These are phyloP conservation scores for Neophaeococcomyces aloes DNA, from an alignment of 2,329 filamentous ascomycete species.

Conservation along the genomic window DNA sequence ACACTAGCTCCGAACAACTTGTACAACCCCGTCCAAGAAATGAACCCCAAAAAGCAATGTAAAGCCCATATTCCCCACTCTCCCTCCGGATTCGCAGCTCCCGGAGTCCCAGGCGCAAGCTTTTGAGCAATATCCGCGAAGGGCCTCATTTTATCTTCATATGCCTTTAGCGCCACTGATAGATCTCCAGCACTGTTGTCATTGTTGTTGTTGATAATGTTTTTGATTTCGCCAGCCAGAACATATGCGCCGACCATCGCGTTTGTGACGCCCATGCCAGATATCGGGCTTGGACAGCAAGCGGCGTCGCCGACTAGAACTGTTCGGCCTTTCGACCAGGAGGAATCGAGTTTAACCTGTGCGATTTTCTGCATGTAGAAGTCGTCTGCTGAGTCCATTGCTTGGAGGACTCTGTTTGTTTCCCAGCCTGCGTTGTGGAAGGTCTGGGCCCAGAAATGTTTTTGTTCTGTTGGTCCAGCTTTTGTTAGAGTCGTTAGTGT, in stretches of 20 bases:
- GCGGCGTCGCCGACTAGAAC: conserved; percentile 47
- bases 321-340: conserved; percentile 39
- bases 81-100: no score
- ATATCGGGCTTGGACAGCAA: conserved; percentile 37
- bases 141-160: conserved; percentile 21
- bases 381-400: conserved; percentile 30
- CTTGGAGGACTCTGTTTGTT: conserved; percentile 33
- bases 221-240: conserved; percentile 31
- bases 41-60: no score
- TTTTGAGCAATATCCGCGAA: conserved; percentile 20
- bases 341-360: conserved; percentile 34
- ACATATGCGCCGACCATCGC: conserved; percentile 35
- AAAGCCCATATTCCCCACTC: no score
- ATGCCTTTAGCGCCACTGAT: conserved; percentile 17
- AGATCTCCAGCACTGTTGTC: conserved; percentile 6
- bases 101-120: no score
- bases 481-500: conserved; percentile 22
- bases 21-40: no score
- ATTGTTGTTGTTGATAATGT: no score
- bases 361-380: conserved; percentile 39
- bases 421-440: conserved; percentile 40
- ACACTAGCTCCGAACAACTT: no score
- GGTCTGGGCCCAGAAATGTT: conserved; percentile 30
- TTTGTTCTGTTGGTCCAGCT: conserved; percentile 31
- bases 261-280: conserved; percentile 43